Evolutionary conservation across 2,329 filamentous ascomycete species (phyloP).

Genomic region (Fusarium penzigii): DNA sequence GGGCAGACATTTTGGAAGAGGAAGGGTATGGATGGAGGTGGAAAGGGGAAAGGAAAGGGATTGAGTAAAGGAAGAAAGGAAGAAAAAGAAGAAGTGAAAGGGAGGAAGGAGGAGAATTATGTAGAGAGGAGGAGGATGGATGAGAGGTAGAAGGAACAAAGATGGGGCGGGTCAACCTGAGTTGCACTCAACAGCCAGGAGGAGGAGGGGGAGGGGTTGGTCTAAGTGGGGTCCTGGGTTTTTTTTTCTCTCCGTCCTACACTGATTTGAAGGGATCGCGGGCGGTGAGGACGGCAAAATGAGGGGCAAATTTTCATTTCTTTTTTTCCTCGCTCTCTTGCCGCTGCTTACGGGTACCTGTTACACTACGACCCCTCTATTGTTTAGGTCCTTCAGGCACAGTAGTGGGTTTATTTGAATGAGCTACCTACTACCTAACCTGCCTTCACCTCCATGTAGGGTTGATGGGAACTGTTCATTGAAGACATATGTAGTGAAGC

Average conservation of each 20-base stretch:
- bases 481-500: no score
- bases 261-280: slow-evolving; percentile 5
- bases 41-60: slow-evolving; percentile 17
- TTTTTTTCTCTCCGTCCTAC: slow-evolving; percentile 2
- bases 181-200: slow-evolving; percentile 7
- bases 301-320: slow-evolving; percentile 31
- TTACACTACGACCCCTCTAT: neutral
- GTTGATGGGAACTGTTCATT: no score
- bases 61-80: slow-evolving; percentile 26
- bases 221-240: slow-evolving; percentile 11
- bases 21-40: slow-evolving; percentile 25
- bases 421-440: no score
- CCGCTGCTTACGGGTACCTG: neutral
- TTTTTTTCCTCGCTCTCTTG: neutral
- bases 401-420: no score
- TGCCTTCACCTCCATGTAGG: no score
- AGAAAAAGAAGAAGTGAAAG: slow-evolving; percentile 12
- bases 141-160: slow-evolving; percentile 20
- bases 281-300: slow-evolving; percentile 31
- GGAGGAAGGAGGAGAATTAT: slow-evolving; percentile 23
- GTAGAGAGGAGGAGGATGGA: slow-evolving; percentile 16
- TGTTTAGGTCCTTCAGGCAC: no score
- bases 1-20: slow-evolving; percentile 63
- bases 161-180: slow-evolving; percentile 22
- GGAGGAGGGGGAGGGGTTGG: slow-evolving; percentile 21